A percentile compares a stretch with the other conserved stretches of the same genome.
phyloP scores from a whole-genome alignment of 148 eudicot species.

The Silene latifolia region DNA sequence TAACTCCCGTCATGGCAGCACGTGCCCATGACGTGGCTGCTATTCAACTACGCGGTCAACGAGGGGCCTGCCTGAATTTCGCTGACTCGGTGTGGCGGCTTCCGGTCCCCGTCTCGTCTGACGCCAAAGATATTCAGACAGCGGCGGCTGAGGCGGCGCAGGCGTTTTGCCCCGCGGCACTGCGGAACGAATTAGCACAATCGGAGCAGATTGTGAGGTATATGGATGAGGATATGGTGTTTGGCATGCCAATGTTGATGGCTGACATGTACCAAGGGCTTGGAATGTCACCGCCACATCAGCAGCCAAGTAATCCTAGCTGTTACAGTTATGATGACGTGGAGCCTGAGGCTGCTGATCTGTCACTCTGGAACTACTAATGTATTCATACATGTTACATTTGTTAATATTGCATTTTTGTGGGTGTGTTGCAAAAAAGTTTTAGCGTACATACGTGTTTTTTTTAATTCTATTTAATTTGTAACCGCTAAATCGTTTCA shows the following conservation, averaged over 20 bases:
- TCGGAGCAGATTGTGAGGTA: slow-evolving; percentile 1
- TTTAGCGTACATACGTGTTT: too few species aligned
- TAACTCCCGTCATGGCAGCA: slow-evolving; percentile 80
- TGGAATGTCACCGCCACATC: slow-evolving; percentile 27
- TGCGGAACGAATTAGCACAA: neutral
- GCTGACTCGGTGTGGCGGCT: slow-evolving; percentile 74
- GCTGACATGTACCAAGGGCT: slow-evolving; percentile 67
- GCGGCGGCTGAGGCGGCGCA: slow-evolving; percentile 73
- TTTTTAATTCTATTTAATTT: too few species aligned
- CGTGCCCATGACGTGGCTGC: slow-evolving; percentile 88
- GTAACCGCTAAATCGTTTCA: too few species aligned
- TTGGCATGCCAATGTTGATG: slow-evolving; percentile 49
- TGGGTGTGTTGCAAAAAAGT: too few species aligned
- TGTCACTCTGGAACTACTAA: slow-evolving; percentile 36
- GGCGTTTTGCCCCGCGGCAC: slow-evolving; percentile 19
- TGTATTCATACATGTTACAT: neutral
- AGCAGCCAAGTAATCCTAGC: neutral
- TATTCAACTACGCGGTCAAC: slow-evolving; percentile 46
- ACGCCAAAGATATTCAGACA: slow-evolving; percentile 58
- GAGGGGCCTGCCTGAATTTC: slow-evolving; percentile 57
- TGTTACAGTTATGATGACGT: neutral
- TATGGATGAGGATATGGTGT: slow-evolving; percentile 50
- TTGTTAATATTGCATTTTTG: too few species aligned
- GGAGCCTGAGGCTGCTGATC: slow-evolving; percentile 4
- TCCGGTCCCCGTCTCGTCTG: slow-evolving; percentile 41